Percentiles rank a stretch among this genome's conserved stretches.
These are phyloP conservation scores for Globisporangium nagaii DNA, from an alignment of 352 stramenopile genomes.

Conservation along the genomic window DNA sequence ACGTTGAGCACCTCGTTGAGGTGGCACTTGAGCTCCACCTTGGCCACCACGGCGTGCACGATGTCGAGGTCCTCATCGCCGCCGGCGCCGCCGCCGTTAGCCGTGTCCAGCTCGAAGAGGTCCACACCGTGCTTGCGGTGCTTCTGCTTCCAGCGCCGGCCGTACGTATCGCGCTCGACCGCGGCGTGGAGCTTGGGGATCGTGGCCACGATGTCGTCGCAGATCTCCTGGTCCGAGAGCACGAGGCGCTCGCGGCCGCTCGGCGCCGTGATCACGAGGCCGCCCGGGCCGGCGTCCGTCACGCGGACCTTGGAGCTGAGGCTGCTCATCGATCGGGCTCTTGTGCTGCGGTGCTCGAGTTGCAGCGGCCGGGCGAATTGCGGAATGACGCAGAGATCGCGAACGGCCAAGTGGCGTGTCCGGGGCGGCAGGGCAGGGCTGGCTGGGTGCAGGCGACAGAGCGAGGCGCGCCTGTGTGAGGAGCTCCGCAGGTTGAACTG, in stretches of 20 bases:
- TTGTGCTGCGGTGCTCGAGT: neutral
- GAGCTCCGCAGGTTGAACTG: too few relatives aligned
- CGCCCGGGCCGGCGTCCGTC: neutral
- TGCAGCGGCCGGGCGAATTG: neutral
- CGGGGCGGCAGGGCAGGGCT: too few relatives aligned
- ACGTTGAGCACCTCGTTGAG: slow-evolving; percentile 60
- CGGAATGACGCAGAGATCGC: neutral
- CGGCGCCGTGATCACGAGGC: slow-evolving; percentile 2
- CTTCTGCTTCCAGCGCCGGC: slow-evolving; percentile 29
- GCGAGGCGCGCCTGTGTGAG: too few relatives aligned
- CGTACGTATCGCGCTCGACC: slow-evolving; percentile 24
- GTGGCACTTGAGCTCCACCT: slow-evolving; percentile 48
- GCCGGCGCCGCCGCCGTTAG: slow-evolving; percentile 19
- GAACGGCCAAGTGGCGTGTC: too few relatives aligned
- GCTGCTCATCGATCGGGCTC: neutral
- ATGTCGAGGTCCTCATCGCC: slow-evolving; percentile 34
- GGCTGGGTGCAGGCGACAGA: too few relatives aligned
- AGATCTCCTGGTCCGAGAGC: slow-evolving; percentile 51
- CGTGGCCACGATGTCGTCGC: slow-evolving; percentile 46
- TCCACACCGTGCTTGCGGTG: slow-evolving; percentile 33
- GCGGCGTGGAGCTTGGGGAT: slow-evolving; percentile 49
- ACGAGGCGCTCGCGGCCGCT: slow-evolving; percentile 22
- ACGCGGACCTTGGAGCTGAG: neutral
- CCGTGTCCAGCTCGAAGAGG: slow-evolving; percentile 29
- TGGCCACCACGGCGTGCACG: slow-evolving; percentile 36